Conservation (phyloP, 2,329 filamentous ascomycete species). For the Didymella segeticola region DNA sequence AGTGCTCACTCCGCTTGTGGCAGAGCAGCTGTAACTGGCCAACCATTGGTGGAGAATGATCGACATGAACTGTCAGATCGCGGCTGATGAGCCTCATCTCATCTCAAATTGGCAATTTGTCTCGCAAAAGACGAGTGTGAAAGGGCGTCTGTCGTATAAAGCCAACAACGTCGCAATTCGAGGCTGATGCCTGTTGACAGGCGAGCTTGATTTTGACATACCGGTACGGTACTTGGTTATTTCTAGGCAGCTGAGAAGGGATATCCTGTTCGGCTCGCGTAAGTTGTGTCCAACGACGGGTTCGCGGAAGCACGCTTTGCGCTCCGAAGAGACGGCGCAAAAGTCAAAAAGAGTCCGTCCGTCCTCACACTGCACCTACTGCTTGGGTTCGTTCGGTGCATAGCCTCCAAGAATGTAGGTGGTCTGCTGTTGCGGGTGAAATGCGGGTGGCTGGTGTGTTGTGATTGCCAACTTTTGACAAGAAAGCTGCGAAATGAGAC, state of each 20-base stretch:
- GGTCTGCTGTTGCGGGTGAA: constrained; percentile 2
- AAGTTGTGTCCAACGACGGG: constrained; percentile 10
- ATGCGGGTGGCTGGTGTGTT: constrained; percentile 6
- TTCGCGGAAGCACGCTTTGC: constrained; percentile 5
- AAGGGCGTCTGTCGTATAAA: neutral
- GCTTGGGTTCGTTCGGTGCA: constrained; percentile 7
- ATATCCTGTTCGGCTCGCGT: constrained; percentile 6
- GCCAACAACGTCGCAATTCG: neutral
- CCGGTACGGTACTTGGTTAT: no score
- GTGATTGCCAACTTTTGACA: neutral
- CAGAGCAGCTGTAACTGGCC: constrained; percentile 4
- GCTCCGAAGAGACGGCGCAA: constrained; percentile 14
- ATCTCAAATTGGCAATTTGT: constrained; percentile 16
- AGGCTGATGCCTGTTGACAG: neutral
- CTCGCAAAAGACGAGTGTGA: neutral
- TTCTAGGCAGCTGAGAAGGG: neutral
- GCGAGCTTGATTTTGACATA: neutral
- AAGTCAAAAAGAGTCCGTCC: constrained; percentile 8
- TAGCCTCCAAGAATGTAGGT: neutral
- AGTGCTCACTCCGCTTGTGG: constrained; percentile 2
- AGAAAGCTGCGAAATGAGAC: neutral
- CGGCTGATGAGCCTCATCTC: constrained; percentile 15
- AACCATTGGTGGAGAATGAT: constrained; percentile 12
- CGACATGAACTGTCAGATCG: constrained; percentile 5
- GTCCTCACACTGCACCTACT: constrained; percentile 6